phyloP scores from a whole-genome alignment of 1,284 basidiomycete species.

The Austroboletus olivaceoglutinosus region DNA sequence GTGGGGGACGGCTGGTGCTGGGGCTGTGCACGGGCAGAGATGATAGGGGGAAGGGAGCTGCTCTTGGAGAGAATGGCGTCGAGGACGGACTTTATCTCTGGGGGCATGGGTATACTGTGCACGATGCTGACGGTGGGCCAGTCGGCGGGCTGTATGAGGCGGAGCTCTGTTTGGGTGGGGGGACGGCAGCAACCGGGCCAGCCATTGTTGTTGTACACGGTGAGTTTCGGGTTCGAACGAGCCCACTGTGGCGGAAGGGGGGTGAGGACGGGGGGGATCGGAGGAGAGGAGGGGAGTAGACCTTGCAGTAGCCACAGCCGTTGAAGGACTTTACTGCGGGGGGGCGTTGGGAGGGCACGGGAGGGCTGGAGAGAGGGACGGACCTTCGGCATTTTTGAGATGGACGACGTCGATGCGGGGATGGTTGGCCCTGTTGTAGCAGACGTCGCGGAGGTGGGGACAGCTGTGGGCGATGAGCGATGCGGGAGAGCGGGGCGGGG shows the following conservation, averaged over 20 bases:
- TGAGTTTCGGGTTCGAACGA: slow-evolving; percentile 50
- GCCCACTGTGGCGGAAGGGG: slow-evolving; percentile 56
- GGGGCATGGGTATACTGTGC: slow-evolving; percentile 65
- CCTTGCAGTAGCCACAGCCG: slow-evolving; percentile 84
- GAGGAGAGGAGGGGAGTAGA: slow-evolving; percentile 34
- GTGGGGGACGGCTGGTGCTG: slow-evolving; percentile 34
- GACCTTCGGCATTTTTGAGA: slow-evolving; percentile 81
- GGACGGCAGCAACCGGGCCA: slow-evolving; percentile 84
- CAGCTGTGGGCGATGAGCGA: slow-evolving; percentile 46
- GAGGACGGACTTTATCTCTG: slow-evolving; percentile 63
- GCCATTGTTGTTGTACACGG: slow-evolving; percentile 64
- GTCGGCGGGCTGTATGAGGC: slow-evolving; percentile 66
- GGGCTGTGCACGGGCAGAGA: slow-evolving; percentile 28
- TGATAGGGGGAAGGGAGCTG: slow-evolving; percentile 23
- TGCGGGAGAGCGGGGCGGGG: slow-evolving; percentile 3
- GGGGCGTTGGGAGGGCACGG: slow-evolving; percentile 5
- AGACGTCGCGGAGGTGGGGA: slow-evolving; percentile 70
- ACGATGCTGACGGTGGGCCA: slow-evolving; percentile 75
- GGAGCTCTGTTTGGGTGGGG: slow-evolving; percentile 55
- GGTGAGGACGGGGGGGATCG: slow-evolving; percentile 27
- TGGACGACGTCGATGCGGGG: slow-evolving; percentile 72
- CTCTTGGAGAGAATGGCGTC: slow-evolving; percentile 47
- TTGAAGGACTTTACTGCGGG: slow-evolving; percentile 71
- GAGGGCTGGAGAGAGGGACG: slow-evolving; percentile 24
- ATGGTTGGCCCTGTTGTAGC: slow-evolving; percentile 67